These are phyloP conservation scores for Globisporangium cylindrosporum DNA, from an alignment of 352 stramenopile species.

Conservation along the genomic window DNA sequence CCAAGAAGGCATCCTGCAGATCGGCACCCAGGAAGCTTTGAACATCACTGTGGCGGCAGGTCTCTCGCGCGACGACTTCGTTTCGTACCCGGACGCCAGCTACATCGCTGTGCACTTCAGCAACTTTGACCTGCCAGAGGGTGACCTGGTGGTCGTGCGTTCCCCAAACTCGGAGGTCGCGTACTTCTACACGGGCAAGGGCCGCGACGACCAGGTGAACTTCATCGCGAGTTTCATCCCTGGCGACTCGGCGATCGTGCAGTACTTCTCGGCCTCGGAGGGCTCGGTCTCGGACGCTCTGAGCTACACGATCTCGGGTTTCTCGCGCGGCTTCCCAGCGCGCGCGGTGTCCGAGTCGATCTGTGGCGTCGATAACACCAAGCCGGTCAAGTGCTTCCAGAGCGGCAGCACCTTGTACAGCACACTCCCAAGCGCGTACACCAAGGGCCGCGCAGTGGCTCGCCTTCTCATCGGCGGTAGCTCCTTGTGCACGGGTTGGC, in stretches of 20 bases:
- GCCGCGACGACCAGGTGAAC: conserved; percentile 26
- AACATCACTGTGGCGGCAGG: conserved; percentile 6
- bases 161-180: conserved; percentile 24
- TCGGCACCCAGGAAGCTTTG: not conserved
- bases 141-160: conserved; percentile 47
- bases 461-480: not conserved
- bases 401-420: not conserved
- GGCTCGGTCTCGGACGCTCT: not conserved
- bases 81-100: conserved; percentile 42
- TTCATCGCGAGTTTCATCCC: conserved; percentile 51
- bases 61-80: conserved; percentile 28
- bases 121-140: conserved; percentile 46
- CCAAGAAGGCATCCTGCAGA: not conserved
- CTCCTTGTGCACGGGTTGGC: conserved; percentile 52
- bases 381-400: conserved; percentile 54
- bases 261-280: conserved; percentile 32
- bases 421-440: not conserved
- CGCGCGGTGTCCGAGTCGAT: conserved; percentile 20
- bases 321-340: conserved; percentile 33
- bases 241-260: conserved; percentile 35
- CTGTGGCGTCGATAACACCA: conserved; percentile 24
- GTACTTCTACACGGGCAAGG: conserved; percentile 36
- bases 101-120: conserved; percentile 63
- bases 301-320: conserved; percentile 40
- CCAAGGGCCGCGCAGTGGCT: conserved; percentile 16